Percentiles rank a stretch among this genome's conserved stretches.
Conservation (phyloP, 305 asterid genomes). For the Fraxinus dipetala region DNA sequence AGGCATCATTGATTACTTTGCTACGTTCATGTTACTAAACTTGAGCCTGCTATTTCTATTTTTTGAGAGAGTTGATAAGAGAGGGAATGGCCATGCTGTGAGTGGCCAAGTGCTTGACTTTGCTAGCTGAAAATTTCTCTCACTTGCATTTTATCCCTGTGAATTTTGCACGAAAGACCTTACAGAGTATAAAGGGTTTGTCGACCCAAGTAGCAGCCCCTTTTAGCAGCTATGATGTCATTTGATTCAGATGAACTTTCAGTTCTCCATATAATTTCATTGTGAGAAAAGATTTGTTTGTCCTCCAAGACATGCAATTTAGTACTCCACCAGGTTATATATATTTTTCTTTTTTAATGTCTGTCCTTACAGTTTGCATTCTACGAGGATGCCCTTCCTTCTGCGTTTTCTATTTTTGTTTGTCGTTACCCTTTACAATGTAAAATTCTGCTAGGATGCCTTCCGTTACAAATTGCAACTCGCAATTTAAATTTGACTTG, state of each 20-base stretch:
- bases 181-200: neutral
- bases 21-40: neutral
- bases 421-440: conserved; percentile 6
- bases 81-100: conserved; percentile 11
- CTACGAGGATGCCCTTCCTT: conserved; percentile 1
- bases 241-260: neutral
- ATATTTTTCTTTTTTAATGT: neutral
- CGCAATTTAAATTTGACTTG: neutral
- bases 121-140: neutral
- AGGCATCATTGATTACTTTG: conserved; percentile 4
- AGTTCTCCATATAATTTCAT: neutral
- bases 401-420: conserved; percentile 7
- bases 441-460: conserved; percentile 12
- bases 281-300: neutral
- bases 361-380: neutral
- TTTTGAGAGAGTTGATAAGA: neutral
- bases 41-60: neutral
- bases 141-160: neutral
- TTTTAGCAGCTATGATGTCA: neutral
- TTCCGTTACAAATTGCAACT: neutral
- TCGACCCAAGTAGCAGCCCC: neutral
- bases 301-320: neutral
- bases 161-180: neutral
- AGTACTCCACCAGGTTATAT: neutral
- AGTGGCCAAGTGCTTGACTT: neutral